These are phyloP conservation scores for Ampelocalamus luodianensis DNA, from an alignment of 176 grass and related monocot genomes.

Conservation along the genomic window DNA sequence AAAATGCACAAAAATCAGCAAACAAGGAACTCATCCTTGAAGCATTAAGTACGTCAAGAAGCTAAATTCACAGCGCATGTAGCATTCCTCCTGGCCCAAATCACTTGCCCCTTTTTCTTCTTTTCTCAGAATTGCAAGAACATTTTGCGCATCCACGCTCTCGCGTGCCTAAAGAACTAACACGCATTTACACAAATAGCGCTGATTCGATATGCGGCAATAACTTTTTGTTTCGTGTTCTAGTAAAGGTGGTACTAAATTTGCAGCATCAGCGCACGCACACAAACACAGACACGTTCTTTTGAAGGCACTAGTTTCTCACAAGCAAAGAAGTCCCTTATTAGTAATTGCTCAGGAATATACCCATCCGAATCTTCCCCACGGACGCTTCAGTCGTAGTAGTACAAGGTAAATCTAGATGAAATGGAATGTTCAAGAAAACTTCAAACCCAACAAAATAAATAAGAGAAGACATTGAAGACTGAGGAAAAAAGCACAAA, in stretches of 20 bases:
- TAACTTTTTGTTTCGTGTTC: background rate
- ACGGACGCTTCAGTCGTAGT: conserved; percentile 27
- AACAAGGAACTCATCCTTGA: conserved; percentile 14
- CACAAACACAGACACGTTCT: background rate
- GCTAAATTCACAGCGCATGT: conserved; percentile 19
- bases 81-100: conserved; percentile 26
- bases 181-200: background rate
- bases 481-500: too few relatives aligned
- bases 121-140: conserved; percentile 7
- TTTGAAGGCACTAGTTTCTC: conserved; percentile 22
- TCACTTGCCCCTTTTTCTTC: background rate
- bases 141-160: conserved; percentile 8
- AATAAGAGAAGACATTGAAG: background rate
- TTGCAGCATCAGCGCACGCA: conserved; percentile 35
- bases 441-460: conserved; percentile 28
- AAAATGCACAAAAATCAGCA: conserved; percentile 24
- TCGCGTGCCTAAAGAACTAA: background rate
- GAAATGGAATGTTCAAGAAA: conserved; percentile 41
- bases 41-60: conserved; percentile 5
- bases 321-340: conserved; percentile 9
- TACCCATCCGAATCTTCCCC: conserved; percentile 47
- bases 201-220: background rate
- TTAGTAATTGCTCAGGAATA: conserved; percentile 45
- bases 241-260: conserved; percentile 29
- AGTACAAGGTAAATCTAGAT: conserved; percentile 41